Evolutionary conservation across 352 stramenopile genomes (phyloP).

Genomic region (Phytophthora meadii): DNA sequence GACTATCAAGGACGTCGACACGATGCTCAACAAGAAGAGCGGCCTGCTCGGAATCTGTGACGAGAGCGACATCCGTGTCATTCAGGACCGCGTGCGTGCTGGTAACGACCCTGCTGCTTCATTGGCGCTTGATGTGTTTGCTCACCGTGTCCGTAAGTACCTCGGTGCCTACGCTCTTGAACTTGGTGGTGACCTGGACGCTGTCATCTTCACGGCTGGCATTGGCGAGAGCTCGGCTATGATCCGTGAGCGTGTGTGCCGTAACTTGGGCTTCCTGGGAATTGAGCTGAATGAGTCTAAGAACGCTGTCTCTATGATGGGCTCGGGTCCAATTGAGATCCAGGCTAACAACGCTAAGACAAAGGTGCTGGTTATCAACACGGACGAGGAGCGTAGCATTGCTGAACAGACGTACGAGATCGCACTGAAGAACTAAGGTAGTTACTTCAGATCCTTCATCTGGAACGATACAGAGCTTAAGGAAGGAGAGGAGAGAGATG

Average conservation of each 20-base stretch:
- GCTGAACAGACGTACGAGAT: slow-evolving; percentile 84
- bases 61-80: slow-evolving; percentile 84
- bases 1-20: slow-evolving; percentile 79
- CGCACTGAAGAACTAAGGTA: slow-evolving; percentile 46
- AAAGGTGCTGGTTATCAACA: slow-evolving; percentile 88
- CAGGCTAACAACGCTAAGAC: slow-evolving; percentile 53
- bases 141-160: slow-evolving; percentile 90
- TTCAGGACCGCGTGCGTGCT: slow-evolving; percentile 68
- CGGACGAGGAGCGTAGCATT: slow-evolving; percentile 92
- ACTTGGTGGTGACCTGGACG: slow-evolving; percentile 72
- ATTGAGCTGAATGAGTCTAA: slow-evolving; percentile 77
- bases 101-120: slow-evolving; percentile 59
- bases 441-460: slow-evolving; percentile 3
- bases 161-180: slow-evolving; percentile 83
- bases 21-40: slow-evolving; percentile 91
- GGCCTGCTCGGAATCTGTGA: slow-evolving; percentile 83
- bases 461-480: slow-evolving; percentile 19
- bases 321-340: slow-evolving; percentile 66
- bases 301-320: slow-evolving; percentile 74
- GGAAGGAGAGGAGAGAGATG: slow-evolving; percentile 9
- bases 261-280: slow-evolving; percentile 67
- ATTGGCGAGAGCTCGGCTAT: slow-evolving; percentile 89
- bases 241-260: slow-evolving; percentile 77
- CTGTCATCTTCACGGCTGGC: slow-evolving; percentile 90
- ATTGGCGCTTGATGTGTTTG: slow-evolving; percentile 86